Conservation (phyloP, 768 basidiomycete species). For the Mycena pura region DNA sequence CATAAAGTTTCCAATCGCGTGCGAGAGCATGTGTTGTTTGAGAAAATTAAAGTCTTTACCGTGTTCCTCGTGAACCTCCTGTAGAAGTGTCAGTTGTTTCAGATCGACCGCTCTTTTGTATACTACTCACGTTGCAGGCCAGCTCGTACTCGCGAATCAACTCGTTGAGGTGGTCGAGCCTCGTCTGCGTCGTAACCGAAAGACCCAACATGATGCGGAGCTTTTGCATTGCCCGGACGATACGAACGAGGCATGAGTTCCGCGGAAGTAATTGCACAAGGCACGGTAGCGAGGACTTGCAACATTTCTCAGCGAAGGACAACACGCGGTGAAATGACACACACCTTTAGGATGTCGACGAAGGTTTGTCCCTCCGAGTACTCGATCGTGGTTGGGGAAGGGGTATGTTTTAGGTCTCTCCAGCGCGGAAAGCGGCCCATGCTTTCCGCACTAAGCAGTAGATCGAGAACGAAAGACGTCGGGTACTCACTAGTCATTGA, state of each 20-base stretch:
- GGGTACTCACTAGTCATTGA: conserved; percentile 4
- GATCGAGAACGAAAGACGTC: too few species aligned
- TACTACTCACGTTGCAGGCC: not conserved
- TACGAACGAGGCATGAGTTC: not conserved
- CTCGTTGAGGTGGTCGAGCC: not conserved
- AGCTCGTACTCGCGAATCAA: not conserved
- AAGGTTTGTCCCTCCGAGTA: conserved; percentile 1
- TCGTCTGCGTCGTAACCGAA: not conserved
- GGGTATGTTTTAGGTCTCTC: not conserved
- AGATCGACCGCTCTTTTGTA: too few species aligned
- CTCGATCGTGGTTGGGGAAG: not conserved
- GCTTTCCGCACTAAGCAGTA: not conserved
- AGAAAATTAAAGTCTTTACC: conserved; percentile 8
- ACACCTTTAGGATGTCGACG: not conserved
- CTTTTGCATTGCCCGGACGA: conserved; percentile 1
- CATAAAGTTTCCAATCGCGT: not conserved
- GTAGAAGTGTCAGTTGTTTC: not conserved
- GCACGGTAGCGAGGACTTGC: not conserved
- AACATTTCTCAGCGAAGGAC: not conserved
- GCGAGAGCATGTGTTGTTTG: conserved; percentile 4
- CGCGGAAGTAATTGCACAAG: conserved; percentile 1
- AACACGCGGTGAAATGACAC: not conserved
- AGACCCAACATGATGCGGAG: not conserved
- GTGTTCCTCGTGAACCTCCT: not conserved
- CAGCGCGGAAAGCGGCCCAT: not conserved